Evolutionary conservation across 2,329 filamentous ascomycete species (phyloP), one percentile per base, ranked within the genome.

Genomic region (Sclerotinia nivalis): DNA sequence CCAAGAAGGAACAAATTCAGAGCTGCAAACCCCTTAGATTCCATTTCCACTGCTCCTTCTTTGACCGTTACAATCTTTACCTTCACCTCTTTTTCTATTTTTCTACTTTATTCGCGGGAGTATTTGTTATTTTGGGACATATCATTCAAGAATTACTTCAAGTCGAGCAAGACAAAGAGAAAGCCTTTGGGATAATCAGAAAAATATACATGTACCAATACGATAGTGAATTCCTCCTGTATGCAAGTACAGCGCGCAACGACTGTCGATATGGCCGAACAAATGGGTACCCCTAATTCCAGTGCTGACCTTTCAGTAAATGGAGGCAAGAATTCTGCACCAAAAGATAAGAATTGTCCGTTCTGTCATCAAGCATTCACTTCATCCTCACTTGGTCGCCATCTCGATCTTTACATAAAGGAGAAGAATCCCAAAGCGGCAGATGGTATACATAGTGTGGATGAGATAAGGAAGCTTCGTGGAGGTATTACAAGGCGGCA

Each of bases 391-490:
- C 88, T 98, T 67, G 95, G 95, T 64, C 91, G 95, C 59, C 95
- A 98, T 81, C 89, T 97, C 74, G 95, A 98, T 79, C 87, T 97
- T 52, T 97, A 96, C 80, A 94, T 97, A 77, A 94, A 93, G 78
- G 91, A 93, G 71, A 96, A 93, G 82, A 97, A 97, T 79, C 93
- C 95, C 1, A 96, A 94, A 80, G 86, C 90, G 1, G 83, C 91
- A 9, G 95, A 98, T 81, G 94, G 94, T 64, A 82, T 97, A 59
- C 95, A 98, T 81, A 86, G 97, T 82, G 92, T 97, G 70, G 92
- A 95, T 10, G 92, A 93, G 80, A 98, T 98, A 76, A 87, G 88
- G 74, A 92, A 91, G 80, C 83, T 97, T 76, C 88, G 95, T 67
- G 92, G 93, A 58, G 87, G 88, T 72, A 97, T 98, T 80, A 98